Conservation (phyloP, 2,329 filamentous ascomycete genomes). For the Pseudogymnoascus pannorum region DNA sequence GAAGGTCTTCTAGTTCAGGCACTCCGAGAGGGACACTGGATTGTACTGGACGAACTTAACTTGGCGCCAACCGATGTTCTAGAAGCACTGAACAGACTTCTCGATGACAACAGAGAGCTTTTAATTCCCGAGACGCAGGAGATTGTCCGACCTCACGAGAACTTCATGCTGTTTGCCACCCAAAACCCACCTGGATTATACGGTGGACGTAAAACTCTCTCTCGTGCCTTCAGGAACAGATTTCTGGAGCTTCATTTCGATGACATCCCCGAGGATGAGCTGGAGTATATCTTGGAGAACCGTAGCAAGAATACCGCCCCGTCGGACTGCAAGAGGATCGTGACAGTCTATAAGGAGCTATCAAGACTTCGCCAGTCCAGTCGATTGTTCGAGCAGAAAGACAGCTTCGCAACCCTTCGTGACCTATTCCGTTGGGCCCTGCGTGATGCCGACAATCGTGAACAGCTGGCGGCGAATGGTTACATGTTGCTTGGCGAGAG, state of each 20-base stretch:
- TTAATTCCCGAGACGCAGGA: slow-evolving; percentile 96
- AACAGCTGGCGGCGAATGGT: slow-evolving; percentile 84
- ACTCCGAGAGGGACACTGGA: slow-evolving; percentile 90
- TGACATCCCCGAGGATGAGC: slow-evolving; percentile 90
- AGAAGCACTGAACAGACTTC: slow-evolving; percentile 86
- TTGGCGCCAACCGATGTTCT: slow-evolving; percentile 94
- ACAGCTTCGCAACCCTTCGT: slow-evolving; percentile 90
- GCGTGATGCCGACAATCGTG: slow-evolving; percentile 72
- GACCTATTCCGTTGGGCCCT: slow-evolving; percentile 95
- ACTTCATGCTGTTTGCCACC: slow-evolving; percentile 97
- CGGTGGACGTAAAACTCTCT: slow-evolving; percentile 86
- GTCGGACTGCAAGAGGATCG: slow-evolving; percentile 85
- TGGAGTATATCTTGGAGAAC: slow-evolving; percentile 84
- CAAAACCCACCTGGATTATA: slow-evolving; percentile 96
- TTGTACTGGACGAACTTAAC: slow-evolving; percentile 95
- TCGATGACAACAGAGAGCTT: slow-evolving; percentile 94
- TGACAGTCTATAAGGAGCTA: slow-evolving; percentile 87
- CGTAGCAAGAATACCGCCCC: slow-evolving; percentile 80
- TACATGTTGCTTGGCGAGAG: slow-evolving; percentile 95
- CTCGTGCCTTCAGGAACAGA: slow-evolving; percentile 89
- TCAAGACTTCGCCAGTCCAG: slow-evolving; percentile 84
- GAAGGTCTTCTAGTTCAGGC: slow-evolving; percentile 92
- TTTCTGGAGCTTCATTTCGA: slow-evolving; percentile 97
- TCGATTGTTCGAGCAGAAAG: slow-evolving; percentile 91
- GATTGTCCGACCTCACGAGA: slow-evolving; percentile 80